Base-by-base conservation (phyloP, 2,329 filamentous ascomycete genomes). In the Talaromyces verruculosus region DNA sequence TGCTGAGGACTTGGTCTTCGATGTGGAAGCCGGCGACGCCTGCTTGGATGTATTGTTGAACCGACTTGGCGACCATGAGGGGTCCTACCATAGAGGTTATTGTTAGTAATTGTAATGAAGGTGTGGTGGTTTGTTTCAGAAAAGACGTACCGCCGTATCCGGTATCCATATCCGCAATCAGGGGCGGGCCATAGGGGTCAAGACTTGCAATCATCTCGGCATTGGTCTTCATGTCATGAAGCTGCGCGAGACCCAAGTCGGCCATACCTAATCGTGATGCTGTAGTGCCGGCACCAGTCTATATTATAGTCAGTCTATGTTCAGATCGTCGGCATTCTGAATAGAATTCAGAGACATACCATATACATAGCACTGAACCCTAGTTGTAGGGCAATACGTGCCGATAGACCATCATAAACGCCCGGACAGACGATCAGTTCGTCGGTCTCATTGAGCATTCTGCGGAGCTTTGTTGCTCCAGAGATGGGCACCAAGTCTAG, bases 1-100 rank as follows among this genome's bases (percentile, higher is more conserved):
- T 80, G 17, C 75, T 78, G 67, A 78, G 77, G 7, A 86, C 80
- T 71, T 87, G 84, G 72, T 87, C 85, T 73, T 87, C 85, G 69
- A 87, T 81, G 71, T 87, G 85, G 53, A 87, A 78, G 10, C 79
- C 85, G 1, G 85, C 85, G 2, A 87, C 82, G 28, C 84, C 84
- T 2, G 83, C 79, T 57, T 82, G 80, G 28, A 81, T 80, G 73
- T 86, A 86, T 59, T 81, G 76, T 28, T 79, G 76, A 5, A 83
- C 81, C 4, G 83, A 84, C 17, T 82, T 79, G 13, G 81, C 79
- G 39, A 84, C 78, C 78, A 80, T 80, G 57, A 80, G 76, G n/a
- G 78, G 77, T 0, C 84, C 83, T 65, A 10, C 11, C 2, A 13
- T 8, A 6, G 35, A 57, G 7, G 1, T 13, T 13, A 3, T 6